A percentile compares a stretch with the other conserved stretches of the same genome.
Evolutionary conservation across 208 protist species (phyloP).

Genomic region (Trypanosoma vivax): DNA sequence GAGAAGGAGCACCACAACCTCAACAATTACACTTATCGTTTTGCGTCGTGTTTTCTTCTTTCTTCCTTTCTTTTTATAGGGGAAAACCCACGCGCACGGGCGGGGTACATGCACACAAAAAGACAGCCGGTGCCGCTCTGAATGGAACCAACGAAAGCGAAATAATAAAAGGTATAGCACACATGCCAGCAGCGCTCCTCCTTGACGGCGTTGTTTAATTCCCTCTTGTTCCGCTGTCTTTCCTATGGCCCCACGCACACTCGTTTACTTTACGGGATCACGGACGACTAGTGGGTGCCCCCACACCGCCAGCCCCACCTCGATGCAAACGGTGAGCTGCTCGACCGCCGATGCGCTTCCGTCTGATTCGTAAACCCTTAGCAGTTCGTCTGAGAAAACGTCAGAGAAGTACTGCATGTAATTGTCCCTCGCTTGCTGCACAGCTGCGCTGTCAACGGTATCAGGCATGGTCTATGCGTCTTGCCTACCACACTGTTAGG

Average conservation of each 20-base stretch:
- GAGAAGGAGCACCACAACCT: neutral
- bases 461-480: conserved; percentile 16
- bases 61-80: too few species aligned
- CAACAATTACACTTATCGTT: too few species aligned
- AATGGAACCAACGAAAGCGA: neutral
- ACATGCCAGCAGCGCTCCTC: too few species aligned
- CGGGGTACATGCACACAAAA: neutral
- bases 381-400: conserved; percentile 72
- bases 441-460: conserved; percentile 15
- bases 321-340: conserved; percentile 78
- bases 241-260: too few species aligned
- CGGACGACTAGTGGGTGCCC: conserved; percentile 51
- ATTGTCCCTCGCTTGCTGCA: conserved; percentile 54
- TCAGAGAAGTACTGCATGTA: conserved; percentile 89
- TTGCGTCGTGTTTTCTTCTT: too few species aligned
- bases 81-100: neutral
- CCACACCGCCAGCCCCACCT: conserved; percentile 74
- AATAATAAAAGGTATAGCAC: too few species aligned
- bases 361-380: conserved; percentile 75
- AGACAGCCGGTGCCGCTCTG: neutral
- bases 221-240: too few species aligned
- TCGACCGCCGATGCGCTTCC: conserved; percentile 66
- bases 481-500: neutral
- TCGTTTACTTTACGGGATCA: conserved; percentile 22
- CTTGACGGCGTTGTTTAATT: too few species aligned